These are phyloP conservation scores for Galerina marginata DNA, from an alignment of 768 basidiomycete genomes.

Conservation along the genomic window DNA sequence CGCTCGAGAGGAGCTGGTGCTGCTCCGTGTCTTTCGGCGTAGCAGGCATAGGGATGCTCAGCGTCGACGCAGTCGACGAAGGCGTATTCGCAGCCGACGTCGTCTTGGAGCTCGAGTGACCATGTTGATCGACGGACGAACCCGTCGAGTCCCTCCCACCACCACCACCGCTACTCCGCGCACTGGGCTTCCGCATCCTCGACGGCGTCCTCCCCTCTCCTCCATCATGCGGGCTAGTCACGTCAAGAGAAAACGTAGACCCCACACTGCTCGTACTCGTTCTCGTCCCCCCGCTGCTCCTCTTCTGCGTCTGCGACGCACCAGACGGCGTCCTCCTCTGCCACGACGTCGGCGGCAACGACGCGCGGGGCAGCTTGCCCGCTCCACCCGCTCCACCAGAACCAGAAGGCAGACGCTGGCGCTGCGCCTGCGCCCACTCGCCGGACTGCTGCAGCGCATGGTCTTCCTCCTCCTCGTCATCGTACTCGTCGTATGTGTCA, in stretches of 20 bases:
- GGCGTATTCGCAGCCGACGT: conserved; percentile 27
- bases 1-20: too few species aligned
- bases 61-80: conserved; percentile 40
- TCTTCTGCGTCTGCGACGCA: neutral
- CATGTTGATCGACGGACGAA: conserved; percentile 12
- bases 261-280: conserved; percentile 38
- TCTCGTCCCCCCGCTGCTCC: conserved; percentile 11
- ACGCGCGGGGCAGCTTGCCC: neutral
- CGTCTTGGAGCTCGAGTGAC: neutral
- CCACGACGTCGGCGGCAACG: conserved; percentile 19
- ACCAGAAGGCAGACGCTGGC: conserved; percentile 1
- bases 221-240: conserved; percentile 24
- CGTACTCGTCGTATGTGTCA: conserved; percentile 1
- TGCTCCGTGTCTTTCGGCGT: conserved; percentile 36
- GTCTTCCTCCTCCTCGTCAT: conserved; percentile 12
- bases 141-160: neutral
- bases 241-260: conserved; percentile 31
- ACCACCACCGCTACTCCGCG: neutral
- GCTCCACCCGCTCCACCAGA: neutral
- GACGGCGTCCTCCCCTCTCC: conserved; percentile 11
- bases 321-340: conserved; percentile 4
- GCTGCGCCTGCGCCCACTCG: conserved; percentile 27
- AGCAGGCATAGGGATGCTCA: conserved; percentile 39
- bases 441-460: conserved; percentile 20
- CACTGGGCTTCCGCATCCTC: conserved; percentile 17